Evolutionary conservation across 2,329 filamentous ascomycete genomes (phyloP), one percentile per base, ranked within the genome.

Genomic region (Aspergillus brasiliensis): DNA sequence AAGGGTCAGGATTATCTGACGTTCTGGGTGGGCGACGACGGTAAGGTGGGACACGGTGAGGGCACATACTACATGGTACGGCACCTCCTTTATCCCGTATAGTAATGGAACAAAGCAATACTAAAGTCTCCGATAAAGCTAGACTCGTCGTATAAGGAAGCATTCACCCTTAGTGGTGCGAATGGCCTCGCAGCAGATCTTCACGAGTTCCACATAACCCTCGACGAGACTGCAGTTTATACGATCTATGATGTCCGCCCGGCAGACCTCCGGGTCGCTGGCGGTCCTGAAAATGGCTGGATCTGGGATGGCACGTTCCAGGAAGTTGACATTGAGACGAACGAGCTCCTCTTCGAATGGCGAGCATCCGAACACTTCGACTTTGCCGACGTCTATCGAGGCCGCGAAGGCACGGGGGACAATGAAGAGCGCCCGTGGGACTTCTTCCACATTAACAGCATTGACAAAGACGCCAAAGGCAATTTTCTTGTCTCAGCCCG

Each of bases 371-470:
- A 82, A 3, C 79, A 82, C 62, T 68, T 81, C 56, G 54, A 71
- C 19, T 59, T 74, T 27, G 58, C 59, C 13, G 68, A 75, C 23
- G 62, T 60, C 15, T 59, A 62, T 28, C 62, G 69, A n/a, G 53
- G 52, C n/a, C 59, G 58, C 25, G 65, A 68, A 25, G 57, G 57
- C 5, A 57, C 60, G 15, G 68, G 69, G 17, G 61, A 62, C 8
- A 62, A 44, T n/a, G 19, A 64, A 57, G 52, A 56, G 3, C 19
- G 59, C 8, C 68, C 81, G 1, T 85, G 79, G 75, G 83, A 85
- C 65, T 85, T 81, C 69, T 84, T 84, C 71, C 83, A 85, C 68
- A 80, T 85, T 69, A 85, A 83, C 69, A 82, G 80, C 46, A 74
- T 84, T 58, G 80, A 82, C 67, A 83, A 84, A 69, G 80, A 83